Evolutionary conservation across 805 yeast genomes (phyloP), one percentile per base, ranked within the genome.

Genomic region (Myxozyma neotropica): DNA sequence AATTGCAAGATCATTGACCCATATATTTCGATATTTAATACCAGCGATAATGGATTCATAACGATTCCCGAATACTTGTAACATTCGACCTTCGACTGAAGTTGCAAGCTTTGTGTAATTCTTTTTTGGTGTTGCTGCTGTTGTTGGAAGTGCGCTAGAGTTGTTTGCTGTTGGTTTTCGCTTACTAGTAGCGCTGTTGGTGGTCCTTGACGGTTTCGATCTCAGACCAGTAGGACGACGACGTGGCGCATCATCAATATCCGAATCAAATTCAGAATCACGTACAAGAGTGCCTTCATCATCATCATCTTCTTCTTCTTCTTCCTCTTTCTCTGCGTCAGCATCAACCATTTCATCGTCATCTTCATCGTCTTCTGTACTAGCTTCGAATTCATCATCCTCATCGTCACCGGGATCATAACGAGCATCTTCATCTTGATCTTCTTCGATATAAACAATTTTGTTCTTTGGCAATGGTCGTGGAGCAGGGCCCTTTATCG

Each of bases 1-100:
- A 2, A 23, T 47, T n/a, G 51, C 21, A 8, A 53, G 55, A 15
- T 59, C 57, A 24, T 59, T 54, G 17, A 60, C 58, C 66, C 66
- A 62, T 43, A 26, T 48, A 33, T 62, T 53, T n/a, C 66, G 47
- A 21, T 33, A 50, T 17, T 35, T 23, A 3, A 35, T 33, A 24
- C 51, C 64, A 5, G 29, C 48, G 19, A 43, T 13, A 13, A 60
- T 24, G 4, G 26, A 38, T 17, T 36, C 31, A 13, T 24, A 7
- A 19, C 53, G 39, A 26, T 35, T 24, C 4, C 66, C 66, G 33
- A 33, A 62, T 19, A 42, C 40, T n/a, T 45, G 27, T 13, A 13
- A 21, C 43, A 59, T 49, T 42, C 54, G 45, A 10, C 50, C 50
- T 26, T 47, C 55, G n/a, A 44, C 49, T 13, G 57, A 40, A 15